These are phyloP conservation scores for Adansonia madagascariensis DNA, from an alignment of 441 rosid species.

Conservation along the genomic window DNA sequence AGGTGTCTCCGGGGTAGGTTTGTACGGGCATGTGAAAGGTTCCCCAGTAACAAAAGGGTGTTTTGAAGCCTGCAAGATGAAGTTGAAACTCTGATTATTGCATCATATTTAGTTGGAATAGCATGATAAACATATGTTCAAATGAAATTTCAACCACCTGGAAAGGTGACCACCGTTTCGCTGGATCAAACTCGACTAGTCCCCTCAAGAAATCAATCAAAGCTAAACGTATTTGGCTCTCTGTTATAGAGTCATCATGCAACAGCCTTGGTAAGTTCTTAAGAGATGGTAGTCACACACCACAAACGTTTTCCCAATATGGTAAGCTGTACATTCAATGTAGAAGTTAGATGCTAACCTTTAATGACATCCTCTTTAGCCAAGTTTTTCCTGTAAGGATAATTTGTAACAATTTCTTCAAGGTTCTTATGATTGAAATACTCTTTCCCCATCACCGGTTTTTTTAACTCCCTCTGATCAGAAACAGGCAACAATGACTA, in stretches of 20 bases:
- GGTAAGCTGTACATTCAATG: slow-evolving; percentile 16
- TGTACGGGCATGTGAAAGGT: slow-evolving; percentile 91
- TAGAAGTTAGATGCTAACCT: slow-evolving; percentile 56
- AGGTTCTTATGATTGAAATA: slow-evolving; percentile 93
- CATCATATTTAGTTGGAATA: slow-evolving; percentile 13
- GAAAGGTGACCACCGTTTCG: slow-evolving; percentile 98
- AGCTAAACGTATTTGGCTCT: slow-evolving; percentile 84
- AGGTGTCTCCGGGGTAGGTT: slow-evolving; percentile 85
- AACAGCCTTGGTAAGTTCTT: slow-evolving; percentile 27
- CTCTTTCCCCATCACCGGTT: slow-evolving; percentile 89
- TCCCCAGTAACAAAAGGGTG: slow-evolving; percentile 99
- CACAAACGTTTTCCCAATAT: slow-evolving; percentile 9
- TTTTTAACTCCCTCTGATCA: slow-evolving; percentile 88
- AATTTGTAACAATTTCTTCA: slow-evolving; percentile 84
- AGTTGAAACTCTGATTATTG: slow-evolving; percentile 22
- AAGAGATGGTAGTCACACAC: slow-evolving; percentile 18
- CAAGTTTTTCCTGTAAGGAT: slow-evolving; percentile 87
- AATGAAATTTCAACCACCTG: slow-evolving; percentile 63
- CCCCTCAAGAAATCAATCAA: slow-evolving; percentile 97
- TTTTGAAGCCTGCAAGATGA: slow-evolving; percentile 81
- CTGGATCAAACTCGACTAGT: slow-evolving; percentile 98
- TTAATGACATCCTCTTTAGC: slow-evolving; percentile 72
- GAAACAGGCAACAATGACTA: slow-evolving; percentile 31
- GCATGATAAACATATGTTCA: slow-evolving; percentile 22
- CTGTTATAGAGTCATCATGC: slow-evolving; percentile 49